A percentile compares a stretch with the other conserved stretches of the same genome.
These are phyloP conservation scores for Pseudogymnoascus sp. DNA, from an alignment of 2,329 filamentous ascomycete species.

Conservation along the genomic window DNA sequence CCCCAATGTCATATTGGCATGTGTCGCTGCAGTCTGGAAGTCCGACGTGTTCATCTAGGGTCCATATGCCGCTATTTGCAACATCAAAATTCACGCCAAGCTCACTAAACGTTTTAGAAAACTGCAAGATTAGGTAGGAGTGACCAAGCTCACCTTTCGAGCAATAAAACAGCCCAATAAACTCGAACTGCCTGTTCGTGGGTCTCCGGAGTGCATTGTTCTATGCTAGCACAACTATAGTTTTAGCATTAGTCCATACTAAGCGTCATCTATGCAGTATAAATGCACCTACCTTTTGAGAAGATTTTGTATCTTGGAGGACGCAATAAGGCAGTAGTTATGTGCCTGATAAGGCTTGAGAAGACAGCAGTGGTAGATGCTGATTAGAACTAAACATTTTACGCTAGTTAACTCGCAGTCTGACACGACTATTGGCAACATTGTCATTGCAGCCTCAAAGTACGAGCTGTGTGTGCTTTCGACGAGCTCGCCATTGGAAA, in stretches of 20 bases:
- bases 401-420: constrained; percentile 22
- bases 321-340: constrained; percentile 26
- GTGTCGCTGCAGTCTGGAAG: constrained; percentile 22
- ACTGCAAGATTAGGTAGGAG: neutral
- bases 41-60: constrained; percentile 21
- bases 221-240: neutral
- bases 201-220: constrained; percentile 6
- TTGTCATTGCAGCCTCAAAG: constrained; percentile 22
- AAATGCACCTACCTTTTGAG: constrained; percentile 18
- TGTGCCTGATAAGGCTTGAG: constrained; percentile 26
- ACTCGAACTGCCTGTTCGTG: constrained; percentile 20
- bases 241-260: neutral
- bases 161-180: constrained; percentile 25
- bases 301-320: constrained; percentile 27
- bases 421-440: constrained; percentile 22
- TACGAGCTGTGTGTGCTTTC: constrained; percentile 17
- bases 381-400: constrained; percentile 23
- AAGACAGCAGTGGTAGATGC: constrained; percentile 26
- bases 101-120: constrained; percentile 17
- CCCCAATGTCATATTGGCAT: constrained; percentile 20
- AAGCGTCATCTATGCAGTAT: neutral
- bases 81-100: constrained; percentile 24
- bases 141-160: constrained; percentile 18
- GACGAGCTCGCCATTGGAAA: neutral
- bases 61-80: constrained; percentile 26